Evolutionary conservation across 306 rosid genomes (phyloP).

Genomic region (Begonia peltatifolia): DNA sequence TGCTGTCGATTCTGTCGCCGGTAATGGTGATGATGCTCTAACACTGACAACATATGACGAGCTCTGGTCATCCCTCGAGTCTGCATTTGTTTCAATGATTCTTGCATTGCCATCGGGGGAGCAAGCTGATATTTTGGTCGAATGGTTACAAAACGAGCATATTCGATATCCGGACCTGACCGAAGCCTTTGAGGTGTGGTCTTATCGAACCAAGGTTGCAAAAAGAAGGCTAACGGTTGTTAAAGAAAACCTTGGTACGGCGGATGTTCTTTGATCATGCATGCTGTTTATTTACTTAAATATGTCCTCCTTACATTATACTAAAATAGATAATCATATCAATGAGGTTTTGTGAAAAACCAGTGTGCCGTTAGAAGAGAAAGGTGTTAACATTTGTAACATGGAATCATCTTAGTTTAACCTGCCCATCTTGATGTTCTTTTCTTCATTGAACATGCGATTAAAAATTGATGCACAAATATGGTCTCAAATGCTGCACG

Average conservation of each 20-base stretch:
- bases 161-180: slow-evolving; percentile 73
- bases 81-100: slow-evolving; percentile 56
- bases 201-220: slow-evolving; percentile 74
- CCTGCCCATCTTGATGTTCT: too few relatives aligned
- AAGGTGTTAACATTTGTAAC: too few relatives aligned
- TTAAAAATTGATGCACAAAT: too few relatives aligned
- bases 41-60: slow-evolving; percentile 47
- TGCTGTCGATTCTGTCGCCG: slow-evolving; percentile 35
- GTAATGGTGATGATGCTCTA: slow-evolving; percentile 19
- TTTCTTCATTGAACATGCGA: too few relatives aligned
- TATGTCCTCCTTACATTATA: too few relatives aligned
- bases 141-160: slow-evolving; percentile 50
- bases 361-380: too few relatives aligned
- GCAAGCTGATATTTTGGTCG: slow-evolving; percentile 71
- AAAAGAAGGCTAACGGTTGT: slow-evolving; percentile 53
- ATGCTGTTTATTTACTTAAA: too few relatives aligned
- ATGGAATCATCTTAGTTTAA: too few relatives aligned
- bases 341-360: too few relatives aligned
- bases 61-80: slow-evolving; percentile 78
- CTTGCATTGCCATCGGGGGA: slow-evolving; percentile 77
- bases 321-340: too few relatives aligned
- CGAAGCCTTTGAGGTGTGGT: slow-evolving; percentile 89
- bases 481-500: too few relatives aligned
- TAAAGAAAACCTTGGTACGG: slow-evolving; percentile 33
- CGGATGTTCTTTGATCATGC: slow-evolving; percentile 18